phyloP scores from a whole-genome alignment of 2,329 filamentous ascomycete species.

The Penicillium sp. region DNA sequence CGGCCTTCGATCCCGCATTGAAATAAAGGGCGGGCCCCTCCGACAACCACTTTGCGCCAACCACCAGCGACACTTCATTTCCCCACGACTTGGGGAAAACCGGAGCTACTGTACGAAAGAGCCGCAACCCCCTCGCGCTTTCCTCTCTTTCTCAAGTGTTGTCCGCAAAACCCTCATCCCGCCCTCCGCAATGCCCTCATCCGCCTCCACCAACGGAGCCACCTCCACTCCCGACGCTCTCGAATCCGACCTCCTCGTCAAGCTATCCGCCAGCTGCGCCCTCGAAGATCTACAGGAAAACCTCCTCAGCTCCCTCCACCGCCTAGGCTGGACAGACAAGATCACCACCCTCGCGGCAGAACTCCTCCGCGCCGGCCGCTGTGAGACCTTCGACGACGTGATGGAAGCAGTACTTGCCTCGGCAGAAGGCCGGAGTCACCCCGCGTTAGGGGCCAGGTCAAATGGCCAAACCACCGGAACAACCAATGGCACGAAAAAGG shows the following conservation, averaged over 20 bases:
- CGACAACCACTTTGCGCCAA: constrained; percentile 4
- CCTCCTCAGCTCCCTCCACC: constrained; percentile 54
- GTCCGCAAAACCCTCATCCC: background rate
- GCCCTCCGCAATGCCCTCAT: constrained; percentile 19
- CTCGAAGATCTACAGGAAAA: constrained; percentile 55
- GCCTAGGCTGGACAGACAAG: constrained; percentile 57
- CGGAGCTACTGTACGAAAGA: background rate
- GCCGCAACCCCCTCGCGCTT: background rate
- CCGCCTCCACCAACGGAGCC: constrained; percentile 19
- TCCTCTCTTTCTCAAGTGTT: background rate
- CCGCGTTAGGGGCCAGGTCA: constrained; percentile 26
- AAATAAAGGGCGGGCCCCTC: constrained; percentile 11
- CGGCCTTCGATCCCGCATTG: constrained; percentile 6
- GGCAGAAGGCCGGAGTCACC: constrained; percentile 35
- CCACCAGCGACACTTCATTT: background rate
- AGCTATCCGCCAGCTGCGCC: constrained; percentile 47
- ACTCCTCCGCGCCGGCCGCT: constrained; percentile 56
- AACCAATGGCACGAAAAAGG: constrained; percentile 24
- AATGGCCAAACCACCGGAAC: constrained; percentile 21
- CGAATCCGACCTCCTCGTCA: constrained; percentile 40
- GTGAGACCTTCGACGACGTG: constrained; percentile 55
- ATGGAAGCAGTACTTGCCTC: constrained; percentile 52
- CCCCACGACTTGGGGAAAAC: background rate
- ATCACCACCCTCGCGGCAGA: constrained; percentile 54
- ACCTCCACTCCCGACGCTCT: constrained; percentile 40